phyloP scores from a whole-genome alignment of 169 alveolate genomes.

The Plasmodium chabaudi region DNA sequence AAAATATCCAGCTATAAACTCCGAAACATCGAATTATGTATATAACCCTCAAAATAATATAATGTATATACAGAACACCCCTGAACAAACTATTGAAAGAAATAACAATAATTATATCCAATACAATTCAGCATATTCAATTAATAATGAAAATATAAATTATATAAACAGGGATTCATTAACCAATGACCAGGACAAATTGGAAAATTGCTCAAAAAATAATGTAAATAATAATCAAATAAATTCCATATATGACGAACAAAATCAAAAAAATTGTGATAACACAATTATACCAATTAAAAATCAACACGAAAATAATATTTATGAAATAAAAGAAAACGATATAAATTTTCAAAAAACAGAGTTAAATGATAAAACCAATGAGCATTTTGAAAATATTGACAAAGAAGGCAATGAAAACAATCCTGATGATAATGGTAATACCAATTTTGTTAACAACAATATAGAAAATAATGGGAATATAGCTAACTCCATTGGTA shows the following conservation, averaged over 20 bases:
- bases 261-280: constrained; percentile 4
- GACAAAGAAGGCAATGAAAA: background rate
- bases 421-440: background rate
- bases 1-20: background rate
- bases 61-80: no score
- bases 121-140: no score
- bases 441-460: background rate
- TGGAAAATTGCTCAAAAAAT: background rate
- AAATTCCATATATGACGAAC: background rate
- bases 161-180: background rate
- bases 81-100: no score
- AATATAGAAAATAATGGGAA: background rate
- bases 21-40: background rate
- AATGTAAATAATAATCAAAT: background rate
- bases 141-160: background rate
- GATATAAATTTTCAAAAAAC: background rate
- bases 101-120: no score
- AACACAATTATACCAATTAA: background rate
- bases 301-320: constrained; percentile 8
- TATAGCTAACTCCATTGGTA: no score
- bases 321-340: background rate
- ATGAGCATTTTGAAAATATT: background rate
- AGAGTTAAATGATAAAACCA: background rate
- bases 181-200: constrained; percentile 3
- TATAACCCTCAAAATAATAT: no score